phyloP scores from a whole-genome alignment of 768 basidiomycete species.

The Phanerodontia chrysosporium region DNA sequence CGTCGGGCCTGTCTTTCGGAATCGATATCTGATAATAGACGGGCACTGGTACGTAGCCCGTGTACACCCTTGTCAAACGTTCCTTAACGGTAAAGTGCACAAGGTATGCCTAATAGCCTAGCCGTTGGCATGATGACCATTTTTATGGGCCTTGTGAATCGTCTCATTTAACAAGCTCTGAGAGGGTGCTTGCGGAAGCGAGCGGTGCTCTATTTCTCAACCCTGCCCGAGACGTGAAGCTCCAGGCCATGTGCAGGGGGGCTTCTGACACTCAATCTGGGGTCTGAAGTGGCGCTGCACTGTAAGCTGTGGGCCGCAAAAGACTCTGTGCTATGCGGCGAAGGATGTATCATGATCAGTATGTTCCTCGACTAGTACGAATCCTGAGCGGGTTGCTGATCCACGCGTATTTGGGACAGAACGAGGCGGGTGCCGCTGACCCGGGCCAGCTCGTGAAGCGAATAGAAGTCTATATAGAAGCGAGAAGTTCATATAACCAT shows the following conservation, averaged over 20 bases:
- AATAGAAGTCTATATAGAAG: slow-evolving; percentile 14
- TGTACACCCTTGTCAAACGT: too few species aligned
- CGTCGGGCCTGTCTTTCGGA: neutral
- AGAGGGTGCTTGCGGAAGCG: neutral
- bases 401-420: slow-evolving; percentile 10
- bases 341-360: neutral
- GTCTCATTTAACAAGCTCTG: neutral
- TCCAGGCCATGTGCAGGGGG: neutral
- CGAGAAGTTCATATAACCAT: slow-evolving; percentile 3
- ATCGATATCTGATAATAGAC: neutral
- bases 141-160: too few species aligned
- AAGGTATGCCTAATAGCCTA: neutral
- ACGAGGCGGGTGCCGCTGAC: slow-evolving; percentile 9
- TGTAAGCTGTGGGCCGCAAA: neutral
- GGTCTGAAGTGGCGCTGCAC: neutral
- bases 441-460: slow-evolving; percentile 8
- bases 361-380: slow-evolving; percentile 10
- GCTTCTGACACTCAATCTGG: neutral
- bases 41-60: neutral
- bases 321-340: neutral
- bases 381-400: slow-evolving; percentile 8
- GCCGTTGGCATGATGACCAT: neutral
- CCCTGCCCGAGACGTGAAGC: neutral
- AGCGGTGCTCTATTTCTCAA: neutral
- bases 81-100: neutral